A percentile compares a stretch with the other conserved stretches of the same genome.
These are phyloP conservation scores for Leptodontidium sp. DNA, from an alignment of 2,329 filamentous ascomycete species.

Conservation along the genomic window DNA sequence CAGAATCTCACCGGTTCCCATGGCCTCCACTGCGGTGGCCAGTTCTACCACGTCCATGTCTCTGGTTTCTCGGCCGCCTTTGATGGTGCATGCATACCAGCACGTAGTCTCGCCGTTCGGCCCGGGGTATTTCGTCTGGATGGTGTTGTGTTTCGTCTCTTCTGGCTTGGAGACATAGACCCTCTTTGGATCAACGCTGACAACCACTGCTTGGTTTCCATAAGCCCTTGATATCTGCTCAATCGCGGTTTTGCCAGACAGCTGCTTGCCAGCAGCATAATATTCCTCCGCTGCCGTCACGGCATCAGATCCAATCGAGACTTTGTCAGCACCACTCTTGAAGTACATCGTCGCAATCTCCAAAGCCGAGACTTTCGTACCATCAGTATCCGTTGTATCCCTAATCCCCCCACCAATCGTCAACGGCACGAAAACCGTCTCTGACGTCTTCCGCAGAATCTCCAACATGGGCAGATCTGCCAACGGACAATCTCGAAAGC, in stretches of 20 bases:
- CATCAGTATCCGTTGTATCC: slow-evolving; percentile 89
- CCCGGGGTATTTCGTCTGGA: slow-evolving; percentile 75
- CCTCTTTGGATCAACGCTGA: slow-evolving; percentile 92
- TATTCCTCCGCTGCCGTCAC: slow-evolving; percentile 94
- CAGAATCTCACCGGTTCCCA: slow-evolving; percentile 93
- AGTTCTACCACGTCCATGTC: slow-evolving; percentile 94
- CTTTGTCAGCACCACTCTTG: slow-evolving; percentile 95
- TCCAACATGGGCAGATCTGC: slow-evolving; percentile 97
- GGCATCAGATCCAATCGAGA: slow-evolving; percentile 94
- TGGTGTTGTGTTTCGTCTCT: slow-evolving; percentile 75
- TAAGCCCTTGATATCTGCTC: slow-evolving; percentile 95
- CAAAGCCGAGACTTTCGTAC: slow-evolving; percentile 84
- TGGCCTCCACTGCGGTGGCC: slow-evolving; percentile 87
- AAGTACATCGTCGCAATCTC: slow-evolving; percentile 98
- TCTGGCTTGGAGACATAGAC: slow-evolving; percentile 78
- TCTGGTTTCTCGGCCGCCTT: slow-evolving; percentile 91
- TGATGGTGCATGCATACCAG: slow-evolving; percentile 98
- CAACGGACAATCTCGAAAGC: slow-evolving; percentile 93
- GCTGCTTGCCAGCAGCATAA: slow-evolving; percentile 71
- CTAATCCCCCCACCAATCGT: slow-evolving; percentile 96
- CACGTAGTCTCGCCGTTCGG: slow-evolving; percentile 81
- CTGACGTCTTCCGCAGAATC: slow-evolving; percentile 83
- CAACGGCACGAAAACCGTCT: slow-evolving; percentile 93
- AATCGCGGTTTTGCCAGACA: slow-evolving; percentile 87
- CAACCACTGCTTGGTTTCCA: slow-evolving; percentile 95